Evolutionary conservation across 148 eudicot species (phyloP).

Genomic region (Fagopyrum esculentum): DNA sequence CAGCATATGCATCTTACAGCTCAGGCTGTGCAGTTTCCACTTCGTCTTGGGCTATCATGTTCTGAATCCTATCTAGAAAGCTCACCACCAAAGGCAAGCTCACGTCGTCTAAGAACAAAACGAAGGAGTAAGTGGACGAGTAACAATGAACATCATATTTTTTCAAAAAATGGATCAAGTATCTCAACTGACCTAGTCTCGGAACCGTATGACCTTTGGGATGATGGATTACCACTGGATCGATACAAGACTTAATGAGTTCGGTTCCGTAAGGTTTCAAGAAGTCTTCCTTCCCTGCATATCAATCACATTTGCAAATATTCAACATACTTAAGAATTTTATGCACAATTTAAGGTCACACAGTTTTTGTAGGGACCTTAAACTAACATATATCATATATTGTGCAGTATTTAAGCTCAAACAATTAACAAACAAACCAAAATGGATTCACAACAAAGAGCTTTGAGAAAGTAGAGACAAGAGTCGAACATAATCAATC

Average conservation of each 20-base stretch:
- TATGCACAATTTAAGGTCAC: too few relatives aligned
- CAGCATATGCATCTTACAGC: neutral
- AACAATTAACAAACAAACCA: neutral
- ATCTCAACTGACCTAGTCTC: slow-evolving; percentile 44
- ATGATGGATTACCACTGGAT: slow-evolving; percentile 68
- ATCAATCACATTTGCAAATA: neutral
- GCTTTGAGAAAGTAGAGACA: neutral
- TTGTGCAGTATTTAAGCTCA: neutral
- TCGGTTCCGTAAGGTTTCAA: slow-evolving; percentile 64
- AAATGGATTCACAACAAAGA: neutral
- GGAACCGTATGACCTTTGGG: slow-evolving; percentile 97
- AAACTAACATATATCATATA: neutral
- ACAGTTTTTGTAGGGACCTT: neutral
- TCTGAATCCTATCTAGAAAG: slow-evolving; percentile 60
- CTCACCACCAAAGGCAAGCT: slow-evolving; percentile 41
- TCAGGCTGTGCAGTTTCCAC: neutral
- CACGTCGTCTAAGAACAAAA: slow-evolving; percentile 47
- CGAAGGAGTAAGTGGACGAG: neutral
- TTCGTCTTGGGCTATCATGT: slow-evolving; percentile 26
- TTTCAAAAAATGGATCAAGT: neutral
- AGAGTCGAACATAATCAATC: neutral
- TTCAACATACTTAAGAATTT: neutral
- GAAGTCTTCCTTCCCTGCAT: slow-evolving; percentile 78
- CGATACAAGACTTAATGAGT: slow-evolving; percentile 54
- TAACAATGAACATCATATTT: neutral